Conservation (phyloP, 805 yeast species). For the Limtongia smithiae region DNA sequence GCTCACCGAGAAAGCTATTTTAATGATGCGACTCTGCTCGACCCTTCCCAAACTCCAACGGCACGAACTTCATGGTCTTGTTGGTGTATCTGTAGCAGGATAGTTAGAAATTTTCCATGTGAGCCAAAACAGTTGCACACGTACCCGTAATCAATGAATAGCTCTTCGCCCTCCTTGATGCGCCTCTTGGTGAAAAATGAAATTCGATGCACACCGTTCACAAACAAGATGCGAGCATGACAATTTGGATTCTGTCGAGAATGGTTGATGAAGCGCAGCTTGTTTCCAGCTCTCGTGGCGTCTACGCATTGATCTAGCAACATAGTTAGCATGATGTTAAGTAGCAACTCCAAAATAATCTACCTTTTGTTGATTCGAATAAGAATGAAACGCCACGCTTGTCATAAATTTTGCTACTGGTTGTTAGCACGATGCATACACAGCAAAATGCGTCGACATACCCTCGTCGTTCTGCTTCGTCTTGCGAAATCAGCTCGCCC, state of each 20-base stretch:
- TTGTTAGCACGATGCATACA: neutral
- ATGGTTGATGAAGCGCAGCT: slow-evolving; percentile 25
- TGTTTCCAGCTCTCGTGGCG: slow-evolving; percentile 25
- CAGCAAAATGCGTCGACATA: neutral
- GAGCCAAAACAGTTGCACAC: neutral
- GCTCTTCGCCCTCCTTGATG: slow-evolving; percentile 27
- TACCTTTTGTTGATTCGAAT: slow-evolving; percentile 24
- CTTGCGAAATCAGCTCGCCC: slow-evolving; percentile 26
- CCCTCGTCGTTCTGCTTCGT: slow-evolving; percentile 29
- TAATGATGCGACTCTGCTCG: neutral
- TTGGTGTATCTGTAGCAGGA: slow-evolving; percentile 15
- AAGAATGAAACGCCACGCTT: slow-evolving; percentile 26
- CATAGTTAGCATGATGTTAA: neutral
- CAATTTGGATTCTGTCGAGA: slow-evolving; percentile 27
- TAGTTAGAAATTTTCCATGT: neutral
- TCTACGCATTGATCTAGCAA: slow-evolving; percentile 24
- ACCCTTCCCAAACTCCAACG: slow-evolving; percentile 10
- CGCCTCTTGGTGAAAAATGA: slow-evolving; percentile 21
- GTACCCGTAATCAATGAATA: slow-evolving; percentile 26
- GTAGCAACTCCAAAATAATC: too few species aligned
- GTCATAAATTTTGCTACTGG: slow-evolving; percentile 21
- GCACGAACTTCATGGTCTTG: slow-evolving; percentile 27
- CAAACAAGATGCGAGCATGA: slow-evolving; percentile 22
- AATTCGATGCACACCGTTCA: slow-evolving; percentile 25
- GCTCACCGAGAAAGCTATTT: neutral